These are phyloP conservation scores for Liriodendron chinense DNA, from an alignment of 164 flowering plant genomes.

Conservation along the genomic window DNA sequence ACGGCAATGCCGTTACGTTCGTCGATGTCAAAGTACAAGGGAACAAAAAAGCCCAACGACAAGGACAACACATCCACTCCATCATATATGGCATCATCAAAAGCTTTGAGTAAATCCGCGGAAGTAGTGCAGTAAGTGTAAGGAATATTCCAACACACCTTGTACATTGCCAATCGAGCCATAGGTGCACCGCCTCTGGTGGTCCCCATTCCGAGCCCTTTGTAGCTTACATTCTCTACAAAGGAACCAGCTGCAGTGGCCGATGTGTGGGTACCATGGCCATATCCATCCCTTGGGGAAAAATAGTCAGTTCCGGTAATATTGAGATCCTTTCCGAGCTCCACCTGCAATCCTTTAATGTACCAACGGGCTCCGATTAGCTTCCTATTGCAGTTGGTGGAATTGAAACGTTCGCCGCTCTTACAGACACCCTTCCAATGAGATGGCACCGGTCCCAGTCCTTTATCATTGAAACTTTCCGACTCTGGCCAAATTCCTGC, in stretches of 20 bases:
- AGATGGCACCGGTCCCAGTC: constrained; percentile 43
- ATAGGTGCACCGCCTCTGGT: constrained; percentile 28
- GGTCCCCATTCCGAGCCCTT: constrained; percentile 17
- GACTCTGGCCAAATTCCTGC: constrained; percentile 53
- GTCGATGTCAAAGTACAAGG: constrained; percentile 13
- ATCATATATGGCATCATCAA: constrained; percentile 31
- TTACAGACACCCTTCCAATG: constrained; percentile 52
- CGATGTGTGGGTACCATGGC: constrained; percentile 28
- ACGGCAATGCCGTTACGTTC: constrained; percentile 33
- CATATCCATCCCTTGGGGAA: constrained; percentile 21
- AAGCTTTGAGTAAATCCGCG: constrained; percentile 28
- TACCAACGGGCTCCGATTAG: constrained; percentile 31
- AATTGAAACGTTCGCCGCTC: constrained; percentile 32
- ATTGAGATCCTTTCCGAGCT: not conserved
- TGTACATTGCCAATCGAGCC: constrained; percentile 28
- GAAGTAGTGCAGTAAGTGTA: not conserved
- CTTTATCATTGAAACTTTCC: constrained; percentile 34
- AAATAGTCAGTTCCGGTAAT: constrained; percentile 8
- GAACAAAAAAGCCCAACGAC: constrained; percentile 16
- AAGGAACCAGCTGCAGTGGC: constrained; percentile 22
- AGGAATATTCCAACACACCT: constrained; percentile 21
- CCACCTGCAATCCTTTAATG: constrained; percentile 10
- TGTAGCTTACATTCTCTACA: constrained; percentile 17
- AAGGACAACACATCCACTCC: constrained; percentile 31
- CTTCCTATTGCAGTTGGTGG: constrained; percentile 24